Evolutionary conservation across 805 yeast species (phyloP), one percentile per base, ranked within the genome.

Genomic region (Yamadazyma endophytica): DNA sequence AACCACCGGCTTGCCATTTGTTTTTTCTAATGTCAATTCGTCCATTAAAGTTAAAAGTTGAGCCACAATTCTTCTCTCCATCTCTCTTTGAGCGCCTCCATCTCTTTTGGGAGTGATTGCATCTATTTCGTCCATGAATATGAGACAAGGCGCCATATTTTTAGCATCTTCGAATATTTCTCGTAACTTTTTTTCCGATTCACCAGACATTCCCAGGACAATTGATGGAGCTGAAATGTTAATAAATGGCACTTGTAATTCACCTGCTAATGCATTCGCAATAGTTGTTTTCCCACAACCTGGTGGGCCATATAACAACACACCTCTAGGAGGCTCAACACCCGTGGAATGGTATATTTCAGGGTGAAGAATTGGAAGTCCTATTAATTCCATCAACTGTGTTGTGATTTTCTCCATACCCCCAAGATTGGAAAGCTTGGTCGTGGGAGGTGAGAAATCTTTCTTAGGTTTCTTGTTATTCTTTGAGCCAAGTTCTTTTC

Each of bases 171-270:
- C 96, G 50, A 90, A 90, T 22, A 90, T 66, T 37, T 92, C 97
- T 40, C 98, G 70, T 14, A 92, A 68, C 51, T 90, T 89, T 65
- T 92, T 92, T 56, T 92, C 98, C 41, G 90, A 79, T 56, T 92
- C 98, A 25, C 98, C 98, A n/a, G 96, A 86, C 97, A 92, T 92
- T 4, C 98, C 98, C 39, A 96, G 85, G 0, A 92, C 97, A 6
- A 92, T 86, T 2, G 95, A 82, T 1, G 98, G 98, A 0, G 98
- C 97, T 17, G 95, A 83, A 1, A 92, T 71, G 26, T 83, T 81
- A 12, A 92, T 77, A 51, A 92, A 92, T 0, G 97, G 96, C 0
- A 92, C 96, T 44, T 87, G 83, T 19, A 92, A 68, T 50, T 90
- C 96, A 17, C 96, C 96, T 1, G 98, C 98, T 14, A 92, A 64